Percentiles rank a stretch among this genome's conserved stretches.
These are phyloP conservation scores for Moesziomyces sp. DNA, from an alignment of 1,284 basidiomycete genomes.

Conservation along the genomic window DNA sequence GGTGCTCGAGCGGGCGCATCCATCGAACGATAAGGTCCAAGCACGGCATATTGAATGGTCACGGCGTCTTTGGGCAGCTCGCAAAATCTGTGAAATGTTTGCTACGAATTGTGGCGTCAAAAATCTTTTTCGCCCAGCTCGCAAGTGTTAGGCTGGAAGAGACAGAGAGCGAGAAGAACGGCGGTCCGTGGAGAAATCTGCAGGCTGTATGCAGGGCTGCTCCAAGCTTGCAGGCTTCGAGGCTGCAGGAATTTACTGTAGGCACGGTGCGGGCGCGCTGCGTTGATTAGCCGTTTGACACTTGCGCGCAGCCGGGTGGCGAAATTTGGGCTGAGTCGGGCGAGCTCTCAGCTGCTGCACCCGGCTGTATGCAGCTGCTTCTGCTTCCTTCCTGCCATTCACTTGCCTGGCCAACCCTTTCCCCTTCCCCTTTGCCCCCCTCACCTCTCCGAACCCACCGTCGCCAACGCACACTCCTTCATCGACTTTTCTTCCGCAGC, in stretches of 20 bases:
- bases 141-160: background rate
- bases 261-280: too few relatives aligned
- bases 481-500: background rate
- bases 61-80: background rate
- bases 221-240: constrained; percentile 17
- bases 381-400: background rate
- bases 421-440: background rate
- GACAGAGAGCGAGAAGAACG: background rate
- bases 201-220: constrained; percentile 23
- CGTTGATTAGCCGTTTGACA: constrained; percentile 11
- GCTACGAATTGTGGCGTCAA: background rate
- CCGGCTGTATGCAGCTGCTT: background rate
- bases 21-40: background rate
- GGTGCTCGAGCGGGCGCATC: too few relatives aligned
- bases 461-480: background rate
- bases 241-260: background rate
- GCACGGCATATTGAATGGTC: too few relatives aligned
- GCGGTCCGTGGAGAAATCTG: constrained; percentile 4
- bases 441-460: background rate
- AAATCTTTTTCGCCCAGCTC: background rate
- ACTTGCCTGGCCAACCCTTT: background rate
- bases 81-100: background rate
- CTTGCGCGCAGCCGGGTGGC: constrained; percentile 10
- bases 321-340: constrained; percentile 24
- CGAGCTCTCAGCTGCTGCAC: background rate